These are phyloP conservation scores for Backusella australiensis DNA, from an alignment of 192 early-diverging fungal species.

Conservation along the genomic window DNA sequence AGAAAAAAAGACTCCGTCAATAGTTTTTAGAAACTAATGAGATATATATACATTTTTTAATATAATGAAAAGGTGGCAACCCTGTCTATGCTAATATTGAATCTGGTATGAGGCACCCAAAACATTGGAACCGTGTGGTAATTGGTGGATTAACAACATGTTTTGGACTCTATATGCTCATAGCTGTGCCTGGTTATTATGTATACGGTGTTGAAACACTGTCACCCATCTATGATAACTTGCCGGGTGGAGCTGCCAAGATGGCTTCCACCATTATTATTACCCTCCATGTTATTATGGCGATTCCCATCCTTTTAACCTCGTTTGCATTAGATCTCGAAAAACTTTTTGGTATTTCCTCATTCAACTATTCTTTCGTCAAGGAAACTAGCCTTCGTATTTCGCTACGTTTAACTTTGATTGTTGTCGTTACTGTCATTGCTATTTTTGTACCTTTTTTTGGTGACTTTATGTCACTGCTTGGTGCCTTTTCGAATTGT, in stretches of 20 bases:
- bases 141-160: constrained; percentile 53
- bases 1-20: not conserved
- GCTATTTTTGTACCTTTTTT: constrained; percentile 75
- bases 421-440: constrained; percentile 48
- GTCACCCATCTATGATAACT: constrained; percentile 66
- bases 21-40: constrained; percentile 32
- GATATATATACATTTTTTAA: not conserved
- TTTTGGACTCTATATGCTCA: constrained; percentile 64
- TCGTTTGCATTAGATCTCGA: constrained; percentile 68
- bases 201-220: constrained; percentile 62
- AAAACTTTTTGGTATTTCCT: constrained; percentile 46
- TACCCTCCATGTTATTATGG: constrained; percentile 74
- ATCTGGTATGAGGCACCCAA: constrained; percentile 65
- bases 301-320: constrained; percentile 70
- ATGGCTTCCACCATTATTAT: constrained; percentile 68
- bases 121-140: constrained; percentile 62
- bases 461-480: constrained; percentile 70
- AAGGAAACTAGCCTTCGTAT: constrained; percentile 53
- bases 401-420: constrained; percentile 50
- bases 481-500: constrained; percentile 71
- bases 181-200: constrained; percentile 64
- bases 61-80: constrained; percentile 45
- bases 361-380: constrained; percentile 30
- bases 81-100: constrained; percentile 81
- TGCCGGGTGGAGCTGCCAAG: constrained; percentile 53